Base-by-base conservation (phyloP, 257 asterid genomes). In the Primulina eburnea region DNA sequence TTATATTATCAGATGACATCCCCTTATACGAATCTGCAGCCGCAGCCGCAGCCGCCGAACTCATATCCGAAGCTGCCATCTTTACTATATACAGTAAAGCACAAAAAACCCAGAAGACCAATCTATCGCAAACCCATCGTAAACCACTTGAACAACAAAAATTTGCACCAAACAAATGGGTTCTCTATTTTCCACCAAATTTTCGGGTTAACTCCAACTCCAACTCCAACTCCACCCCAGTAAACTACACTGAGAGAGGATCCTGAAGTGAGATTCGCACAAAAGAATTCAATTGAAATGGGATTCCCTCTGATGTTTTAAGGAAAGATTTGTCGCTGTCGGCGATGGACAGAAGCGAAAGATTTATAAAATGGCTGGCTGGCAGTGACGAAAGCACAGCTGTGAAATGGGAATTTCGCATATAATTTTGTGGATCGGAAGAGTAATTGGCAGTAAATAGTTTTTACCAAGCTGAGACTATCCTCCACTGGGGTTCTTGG, bases 1-100 rank as follows among this genome's bases (percentile, higher is more conserved):
- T 90, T 1, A 88, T 75, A 73, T 90, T 90, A 53, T 88, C 97
- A 21, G 92, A 82, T 6, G 97, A 88, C 90, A 88, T 90, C 32
- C 94, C 97, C 81, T 62, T 86, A 67, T 87, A 88, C 7, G 86
- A 78, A 71, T 76, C 88, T 63, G 81, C 73, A 63, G 82, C 40
- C 62, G 78, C 73, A 63, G 82, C 40, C 62, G 78, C 76, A 55
- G 61, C 82, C 62, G 65, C 82, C 28, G 65, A 75, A 60, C 75
- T 77, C 80, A 78, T 79, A 70, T 76, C 88, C 29, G 83, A 50
- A 73, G 85, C 85, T 84, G 79, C 77, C 79, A 73, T 77, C 67
- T 32, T 50, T 38, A 60, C 60, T 47, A 14, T 32, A 37, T 35
- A 24, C 55, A 33, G 73, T 2, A 2, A 68, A 26, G 16, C 29